Conservation (phyloP, 345 rosid species). For the Cardiospermum halicacabum region DNA sequence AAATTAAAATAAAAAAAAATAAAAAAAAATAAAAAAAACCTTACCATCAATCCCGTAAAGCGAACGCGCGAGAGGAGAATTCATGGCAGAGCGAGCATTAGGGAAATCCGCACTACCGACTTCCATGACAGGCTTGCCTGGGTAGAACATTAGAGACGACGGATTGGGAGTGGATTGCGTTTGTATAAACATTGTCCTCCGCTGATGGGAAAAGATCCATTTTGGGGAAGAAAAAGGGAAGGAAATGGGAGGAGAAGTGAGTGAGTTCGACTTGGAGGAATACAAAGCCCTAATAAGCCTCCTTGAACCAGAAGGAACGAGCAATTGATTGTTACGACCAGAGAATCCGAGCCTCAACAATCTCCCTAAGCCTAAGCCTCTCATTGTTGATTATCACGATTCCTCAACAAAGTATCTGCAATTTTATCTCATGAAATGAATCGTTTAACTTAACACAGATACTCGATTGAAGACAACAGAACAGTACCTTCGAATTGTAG, state of each 20-base stretch:
- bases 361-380: conserved; percentile 14
- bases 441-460: too few relatives aligned
- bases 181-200: conserved; percentile 88
- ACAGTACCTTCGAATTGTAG: too few relatives aligned
- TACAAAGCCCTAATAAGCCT: conserved; percentile 21
- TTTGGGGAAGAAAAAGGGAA: conserved; percentile 21
- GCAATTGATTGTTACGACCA: conserved; percentile 22
- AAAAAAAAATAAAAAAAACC: not conserved
- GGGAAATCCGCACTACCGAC: conserved; percentile 93
- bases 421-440: too few relatives aligned
- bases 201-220: conserved; percentile 48
- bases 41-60: conserved; percentile 77
- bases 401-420: too few relatives aligned
- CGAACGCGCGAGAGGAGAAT: conserved; percentile 71
- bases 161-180: conserved; percentile 94
- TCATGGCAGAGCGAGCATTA: conserved; percentile 69
- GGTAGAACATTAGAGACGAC: conserved; percentile 89
- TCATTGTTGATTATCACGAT: conserved; percentile 18
- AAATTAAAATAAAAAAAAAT: too few relatives aligned
- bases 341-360: conserved; percentile 13
- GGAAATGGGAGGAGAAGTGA: conserved; percentile 9
- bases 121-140: conserved; percentile 90
- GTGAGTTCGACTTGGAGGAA: not conserved
- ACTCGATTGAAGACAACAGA: too few relatives aligned
- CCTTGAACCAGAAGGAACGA: conserved; percentile 22